phyloP scores from a whole-genome alignment of 495 filamentous ascomycete genomes.

The Oleoguttula mirabilis region DNA sequence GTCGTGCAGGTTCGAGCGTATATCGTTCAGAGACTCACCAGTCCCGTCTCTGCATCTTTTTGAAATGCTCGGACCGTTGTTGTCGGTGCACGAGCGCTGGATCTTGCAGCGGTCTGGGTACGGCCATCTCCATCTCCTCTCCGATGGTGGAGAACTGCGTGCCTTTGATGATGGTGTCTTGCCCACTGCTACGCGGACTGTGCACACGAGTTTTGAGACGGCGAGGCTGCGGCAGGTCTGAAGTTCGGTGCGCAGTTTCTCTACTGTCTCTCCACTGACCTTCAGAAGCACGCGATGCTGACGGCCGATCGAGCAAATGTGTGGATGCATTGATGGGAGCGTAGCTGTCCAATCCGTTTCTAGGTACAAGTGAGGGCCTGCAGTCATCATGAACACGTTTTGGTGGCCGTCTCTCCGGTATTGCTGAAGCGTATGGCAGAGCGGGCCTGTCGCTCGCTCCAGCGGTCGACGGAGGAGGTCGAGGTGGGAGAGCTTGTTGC shows the following conservation, averaged over 20 bases:
- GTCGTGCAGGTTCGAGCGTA: no score
- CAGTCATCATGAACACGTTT: no score
- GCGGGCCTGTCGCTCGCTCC: no score
- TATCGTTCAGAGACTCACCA: conserved; percentile 10
- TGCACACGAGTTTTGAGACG: background rate
- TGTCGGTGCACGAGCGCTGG: conserved; percentile 5
- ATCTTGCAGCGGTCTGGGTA: conserved; percentile 9
- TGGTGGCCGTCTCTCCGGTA: no score
- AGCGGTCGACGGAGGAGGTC: no score
- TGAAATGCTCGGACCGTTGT: conserved; percentile 4
- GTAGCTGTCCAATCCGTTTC: background rate
- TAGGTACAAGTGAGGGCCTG: no score
- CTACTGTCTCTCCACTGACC: no score
- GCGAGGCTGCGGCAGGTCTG: background rate
- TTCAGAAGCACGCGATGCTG: no score
- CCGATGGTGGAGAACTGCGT: conserved; percentile 1
- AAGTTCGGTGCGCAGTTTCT: background rate
- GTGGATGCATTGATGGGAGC: conserved; percentile 1
- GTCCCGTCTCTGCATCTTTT: background rate
- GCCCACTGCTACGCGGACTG: background rate
- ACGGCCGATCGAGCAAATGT: background rate
- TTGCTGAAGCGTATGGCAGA: no score
- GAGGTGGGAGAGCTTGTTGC: no score
- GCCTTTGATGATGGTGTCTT: conserved; percentile 1
- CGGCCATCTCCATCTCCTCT: conserved; percentile 12